These are phyloP conservation scores for Ananas comosus DNA, from an alignment of 176 grass and related monocot species.

Conservation along the genomic window DNA sequence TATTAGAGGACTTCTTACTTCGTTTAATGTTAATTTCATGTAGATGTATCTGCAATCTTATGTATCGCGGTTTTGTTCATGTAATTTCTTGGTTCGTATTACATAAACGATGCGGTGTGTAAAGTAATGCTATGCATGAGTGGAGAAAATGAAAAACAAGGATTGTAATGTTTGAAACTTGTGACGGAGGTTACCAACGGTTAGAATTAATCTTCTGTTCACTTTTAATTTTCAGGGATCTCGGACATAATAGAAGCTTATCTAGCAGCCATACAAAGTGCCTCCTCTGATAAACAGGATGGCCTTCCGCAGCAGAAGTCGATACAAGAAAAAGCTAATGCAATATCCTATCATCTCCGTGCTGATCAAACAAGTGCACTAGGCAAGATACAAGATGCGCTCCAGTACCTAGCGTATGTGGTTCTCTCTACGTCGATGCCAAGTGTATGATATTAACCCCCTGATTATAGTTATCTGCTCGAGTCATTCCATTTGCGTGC, in stretches of 20 bases:
- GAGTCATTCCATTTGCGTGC: neutral
- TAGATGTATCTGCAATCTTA: no score
- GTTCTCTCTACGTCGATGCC: slow-evolving; percentile 78
- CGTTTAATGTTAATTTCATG: no score
- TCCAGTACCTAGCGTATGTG: slow-evolving; percentile 62
- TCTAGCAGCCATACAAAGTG: slow-evolving; percentile 42
- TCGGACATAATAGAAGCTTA: slow-evolving; percentile 83
- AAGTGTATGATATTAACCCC: slow-evolving; percentile 30
- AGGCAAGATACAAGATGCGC: slow-evolving; percentile 78
- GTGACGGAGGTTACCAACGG: no score
- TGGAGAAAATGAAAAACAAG: no score
- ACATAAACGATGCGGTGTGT: no score
- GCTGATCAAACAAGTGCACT: slow-evolving; percentile 53
- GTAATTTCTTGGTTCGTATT: no score
- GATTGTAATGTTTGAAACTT: no score
- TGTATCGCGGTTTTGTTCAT: no score
- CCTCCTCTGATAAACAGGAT: slow-evolving; percentile 30
- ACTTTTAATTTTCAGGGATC: slow-evolving; percentile 42
- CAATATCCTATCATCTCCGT: slow-evolving; percentile 55
- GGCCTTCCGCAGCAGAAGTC: slow-evolving; percentile 30
- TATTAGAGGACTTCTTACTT: no score
- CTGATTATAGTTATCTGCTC: neutral
- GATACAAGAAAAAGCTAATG: slow-evolving; percentile 59
- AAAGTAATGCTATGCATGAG: no score
- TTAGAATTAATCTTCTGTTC: no score